Base-by-base conservation (phyloP, 495 filamentous ascomycete genomes). In the Alectoria sarmentosa region DNA sequence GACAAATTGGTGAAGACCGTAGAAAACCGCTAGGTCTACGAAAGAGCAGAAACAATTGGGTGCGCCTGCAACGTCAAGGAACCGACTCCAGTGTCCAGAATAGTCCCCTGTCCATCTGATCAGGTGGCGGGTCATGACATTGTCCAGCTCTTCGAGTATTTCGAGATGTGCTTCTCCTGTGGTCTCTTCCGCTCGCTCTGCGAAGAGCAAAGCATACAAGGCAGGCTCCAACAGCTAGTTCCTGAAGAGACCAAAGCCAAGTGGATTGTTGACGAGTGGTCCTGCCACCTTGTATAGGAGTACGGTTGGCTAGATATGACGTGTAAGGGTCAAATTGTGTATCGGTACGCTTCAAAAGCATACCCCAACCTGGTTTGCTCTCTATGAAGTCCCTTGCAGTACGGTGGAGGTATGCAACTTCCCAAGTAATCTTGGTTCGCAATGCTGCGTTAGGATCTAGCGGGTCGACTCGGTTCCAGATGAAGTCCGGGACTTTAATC, bases 361-460 rank as follows among this genome's bases (percentile, higher is more conserved):
- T 52, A 14, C 48, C 7, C 48, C 48, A 52, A 17, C 28, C 48
- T 52, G 23, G 8, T 30, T 52, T 17, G 48, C 48, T 52, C 15
- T 52, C 48, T 52, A 52, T 30, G 26, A 52, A 52, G 48, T 52
- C 48, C 13, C 48, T 52, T 2, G 48, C 48, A 15, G 48, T 52
- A 52, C 48, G 48, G 26, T 52, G 48, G 48, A 52, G 48, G 26
- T 52, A 52, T 52, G 48, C 48, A 14, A 52, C 48, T 52, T 30
- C 48, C 48, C 48, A 52, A 52, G 48, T 52, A 52, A 52, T 52
- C 48, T 52, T 52, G 48, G 48, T 52, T 52, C 48, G 48, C 26
- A 52, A 52, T 30, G 48, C 48, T 52, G 48, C 48, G 30, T 52
- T 52, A 14, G 48, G 26, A 30, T 30, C 48, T 13, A 52, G 26